Base-by-base conservation (phyloP, 495 filamentous ascomycete species). In the Polyplosphaeria fusca region DNA sequence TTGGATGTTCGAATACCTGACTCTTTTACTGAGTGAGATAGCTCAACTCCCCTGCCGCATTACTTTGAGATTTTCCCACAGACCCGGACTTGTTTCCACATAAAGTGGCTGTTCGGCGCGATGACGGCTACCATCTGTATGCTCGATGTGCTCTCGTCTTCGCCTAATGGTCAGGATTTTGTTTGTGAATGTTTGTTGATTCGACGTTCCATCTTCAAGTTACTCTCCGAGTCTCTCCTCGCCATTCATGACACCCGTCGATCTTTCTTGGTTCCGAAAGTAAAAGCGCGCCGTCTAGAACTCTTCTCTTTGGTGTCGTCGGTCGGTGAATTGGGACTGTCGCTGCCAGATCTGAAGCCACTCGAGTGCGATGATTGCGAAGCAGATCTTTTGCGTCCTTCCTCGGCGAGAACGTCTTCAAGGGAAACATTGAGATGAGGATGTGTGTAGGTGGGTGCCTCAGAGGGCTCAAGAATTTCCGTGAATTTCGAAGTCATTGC, bases 351-450 rank as follows among this genome's bases (percentile, higher is more conserved):
- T 24, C 51, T 45, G 4, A 62, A 66, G n/a, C n/a, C n/a, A n/a
- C n/a, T n/a, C n/a, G n/a, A n/a, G n/a, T n/a, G n/a, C n/a, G 62
- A 44, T 20, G 67, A 68, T 4, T 65, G 50, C 7, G 59, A 62
- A 41, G 38, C 11, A 24, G 52, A 52, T 32, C 59, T 45, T 24
- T 32, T 52, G 26, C 61, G 63, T 13, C 61, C 51, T 20, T 60
- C 67, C 37, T 70, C 67, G 5, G 53, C 64, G 2, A 71, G 60
- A 20, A 71, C 64, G 41, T 71, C 67, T 40, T 71, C 65, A 0
- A 71, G 55, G 26, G 55, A 67, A 35, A 68, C 63, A 38, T 68
- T 68, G 51, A 57, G 59, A 30, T 65, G 57, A 11, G 67, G 60
- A 38, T 62, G 59, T 4, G 59, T 46, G 49, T 63, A 67, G 25